A percentile compares a stretch with the other conserved stretches of the same genome.
Evolutionary conservation across 306 rosid genomes (phyloP).

Genomic region (Prunus davidiana): DNA sequence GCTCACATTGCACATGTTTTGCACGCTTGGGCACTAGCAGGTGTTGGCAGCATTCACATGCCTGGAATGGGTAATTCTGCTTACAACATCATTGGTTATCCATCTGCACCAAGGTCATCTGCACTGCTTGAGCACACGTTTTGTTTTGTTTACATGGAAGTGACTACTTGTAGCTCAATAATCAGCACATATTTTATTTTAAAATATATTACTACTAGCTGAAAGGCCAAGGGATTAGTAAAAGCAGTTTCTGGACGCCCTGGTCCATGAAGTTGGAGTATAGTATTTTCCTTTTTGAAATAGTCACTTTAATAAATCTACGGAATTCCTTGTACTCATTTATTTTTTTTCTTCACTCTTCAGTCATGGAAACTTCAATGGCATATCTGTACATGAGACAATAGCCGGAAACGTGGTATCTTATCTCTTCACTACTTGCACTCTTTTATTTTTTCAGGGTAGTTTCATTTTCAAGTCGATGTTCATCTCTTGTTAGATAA

Average conservation of each 20-base stretch:
- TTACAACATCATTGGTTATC: slow-evolving; percentile 97
- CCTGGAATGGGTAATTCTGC: slow-evolving; percentile 98
- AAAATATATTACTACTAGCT: slow-evolving; percentile 22
- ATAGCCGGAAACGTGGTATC: slow-evolving; percentile 50
- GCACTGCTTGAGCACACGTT: slow-evolving; percentile 94
- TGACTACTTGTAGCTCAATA: slow-evolving; percentile 39
- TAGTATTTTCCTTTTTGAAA: slow-evolving; percentile 12
- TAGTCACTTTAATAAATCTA: slow-evolving; percentile 13
- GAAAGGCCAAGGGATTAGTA: slow-evolving; percentile 24
- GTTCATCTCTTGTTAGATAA: background rate
- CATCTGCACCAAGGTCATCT: slow-evolving; percentile 99
- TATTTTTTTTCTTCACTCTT: slow-evolving; percentile 16
- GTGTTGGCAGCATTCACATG: slow-evolving; percentile 97
- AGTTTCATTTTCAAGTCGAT: background rate
- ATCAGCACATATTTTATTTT: slow-evolving; percentile 37
- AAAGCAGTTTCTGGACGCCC: slow-evolving; percentile 24
- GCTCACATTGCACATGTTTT: slow-evolving; percentile 98
- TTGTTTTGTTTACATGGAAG: slow-evolving; percentile 48
- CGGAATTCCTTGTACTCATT: slow-evolving; percentile 11
- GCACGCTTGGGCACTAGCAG: slow-evolving; percentile 99
- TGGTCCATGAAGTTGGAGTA: slow-evolving; percentile 28
- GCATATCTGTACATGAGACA: slow-evolving; percentile 37
- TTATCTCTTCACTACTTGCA: slow-evolving; percentile 14
- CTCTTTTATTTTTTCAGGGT: background rate
- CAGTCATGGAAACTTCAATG: slow-evolving; percentile 56